These are phyloP conservation scores for Saccharata proteae DNA, from an alignment of 2,329 filamentous ascomycete species.

Conservation along the genomic window DNA sequence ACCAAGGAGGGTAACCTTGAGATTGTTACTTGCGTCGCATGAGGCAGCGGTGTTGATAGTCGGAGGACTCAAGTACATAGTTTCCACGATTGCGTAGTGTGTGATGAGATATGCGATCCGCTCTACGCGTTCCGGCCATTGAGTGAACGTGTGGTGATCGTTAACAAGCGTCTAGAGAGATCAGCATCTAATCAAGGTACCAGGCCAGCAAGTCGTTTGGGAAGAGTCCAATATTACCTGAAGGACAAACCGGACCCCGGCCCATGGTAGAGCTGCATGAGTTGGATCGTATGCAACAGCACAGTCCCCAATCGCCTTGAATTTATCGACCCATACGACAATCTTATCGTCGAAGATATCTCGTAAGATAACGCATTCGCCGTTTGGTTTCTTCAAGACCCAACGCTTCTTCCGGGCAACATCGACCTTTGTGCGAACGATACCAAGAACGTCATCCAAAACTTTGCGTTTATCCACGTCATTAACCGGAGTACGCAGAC, in stretches of 20 bases:
- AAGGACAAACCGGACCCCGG: constrained; percentile 19
- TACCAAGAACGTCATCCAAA: no score
- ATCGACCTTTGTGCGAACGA: no score
- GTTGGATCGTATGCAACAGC: constrained; percentile 20
- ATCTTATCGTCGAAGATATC: constrained; percentile 21
- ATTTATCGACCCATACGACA: constrained; percentile 15
- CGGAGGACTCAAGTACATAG: constrained; percentile 6
- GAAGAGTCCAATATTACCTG: constrained; percentile 12
- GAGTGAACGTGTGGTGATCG: constrained; percentile 1
- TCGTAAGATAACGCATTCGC: constrained; percentile 13
- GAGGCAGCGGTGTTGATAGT: no score
- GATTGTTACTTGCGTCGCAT: constrained; percentile 1
- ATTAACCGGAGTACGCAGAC: no score
- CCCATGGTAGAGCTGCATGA: constrained; percentile 23
- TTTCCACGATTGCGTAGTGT: constrained; percentile 9
- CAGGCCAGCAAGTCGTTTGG: background rate
- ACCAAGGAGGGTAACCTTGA: constrained; percentile 8
- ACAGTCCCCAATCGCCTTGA: constrained; percentile 20
- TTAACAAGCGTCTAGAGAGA: constrained; percentile 5
- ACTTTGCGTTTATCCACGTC: no score
- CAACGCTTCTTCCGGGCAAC: background rate
- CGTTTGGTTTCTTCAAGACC: background rate
- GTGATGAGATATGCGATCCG: constrained; percentile 10
- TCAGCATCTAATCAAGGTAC: background rate
- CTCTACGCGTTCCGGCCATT: constrained; percentile 10